Evolutionary conservation across 2,329 filamentous ascomycete genomes (phyloP), one percentile per base, ranked within the genome.

Genomic region (Penicillium sp.): DNA sequence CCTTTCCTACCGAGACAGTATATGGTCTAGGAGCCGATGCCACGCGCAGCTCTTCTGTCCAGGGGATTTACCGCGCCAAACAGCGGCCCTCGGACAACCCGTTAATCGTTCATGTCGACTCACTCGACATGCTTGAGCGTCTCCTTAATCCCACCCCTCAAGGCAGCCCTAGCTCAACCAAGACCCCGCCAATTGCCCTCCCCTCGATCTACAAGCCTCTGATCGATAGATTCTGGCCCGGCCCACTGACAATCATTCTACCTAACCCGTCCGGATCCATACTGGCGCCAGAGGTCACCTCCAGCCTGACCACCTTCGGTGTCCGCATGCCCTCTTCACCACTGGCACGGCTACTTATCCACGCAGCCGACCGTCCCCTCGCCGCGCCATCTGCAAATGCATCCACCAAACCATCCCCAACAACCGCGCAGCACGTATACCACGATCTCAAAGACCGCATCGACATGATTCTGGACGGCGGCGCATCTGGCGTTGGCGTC

Each of bases 1-100:
- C 88, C 1, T 98, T 98, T 65, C 93, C 93, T 0, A 98, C 93
- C 0, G 93, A 98, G 72, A 98, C 93, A 0, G 93, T 98, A 0
- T 98, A 98, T 66, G 93, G 93, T 0, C 78, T 98, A 7, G 93
- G 89, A n/a, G 93, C 93, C 13, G 93, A 97, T 72, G 93, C 93
- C 10, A 97, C 90, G 24, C 81, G 88, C 60, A 88, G 84, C 61
- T 76, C 74, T 22, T 86, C 91, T 2, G 91, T 97, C 6, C 82
- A 79, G 63, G 90, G 89, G n/a, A 98, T 98, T 58, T 98, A 93
- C 69, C 77, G 81, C 21, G 89, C 88, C 45, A 98, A 98, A 72
- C 86, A 88, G 49, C 75, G 93, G 48, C 93, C 93, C 3, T 86
- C 85, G 6, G 93, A 98, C 65, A 98, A 98, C 67, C 93, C 93